Evolutionary conservation across 2,329 filamentous ascomycete species (phyloP), one percentile per base, ranked within the genome.

Genomic region (Chalaropsis thielavioides): DNA sequence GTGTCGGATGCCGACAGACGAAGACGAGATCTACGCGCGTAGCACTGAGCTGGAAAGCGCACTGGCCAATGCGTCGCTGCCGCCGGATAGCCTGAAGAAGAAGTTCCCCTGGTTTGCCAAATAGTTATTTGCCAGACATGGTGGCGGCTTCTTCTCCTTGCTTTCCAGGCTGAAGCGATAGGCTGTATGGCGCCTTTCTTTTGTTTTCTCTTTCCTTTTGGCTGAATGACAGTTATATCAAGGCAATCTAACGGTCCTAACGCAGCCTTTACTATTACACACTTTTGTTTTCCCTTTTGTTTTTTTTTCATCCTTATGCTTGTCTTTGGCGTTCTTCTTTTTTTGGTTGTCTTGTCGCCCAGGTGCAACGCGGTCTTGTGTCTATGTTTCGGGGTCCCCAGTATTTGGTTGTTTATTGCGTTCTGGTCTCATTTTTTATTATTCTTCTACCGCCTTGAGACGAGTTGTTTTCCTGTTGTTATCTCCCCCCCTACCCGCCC

Each of bases 1-100:
- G 71, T 88, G 89, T 69, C 85, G 86, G 71, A 87, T 96, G 76
- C 80, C 85, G 56, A 87, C 85, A 64, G 91, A 96, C 75, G 90
- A 95, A 70, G 92, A 96, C 83, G 83, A 86, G 66, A 82, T 86
- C 49, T 86, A 86, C 70, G 81, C 85, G 71, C 78, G 83, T 64
- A 86, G 83, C 71, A 68, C 84, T 13, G 76, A 81, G 66, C 76
- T 86, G 19, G 84, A 87, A 72, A 82, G 79, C 60, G 74, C 72
- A 3, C 75, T 77, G 15, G 77, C 61, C 6, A 66, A 62, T n/a
- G 77, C 0, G 8, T 62, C 63, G 73, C 76, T 56, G 5, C 69
- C 75, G 4, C 71, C 75, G 17, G 83, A 85, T 59, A 72, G 77
- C 31, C 73, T 75, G 64, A 86, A 81, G 76, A 86, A 85, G 76